Evolutionary conservation across 2,329 filamentous ascomycete genomes (phyloP), one percentile per base, ranked within the genome.

Genomic region (Cladophialophora carrionii): DNA sequence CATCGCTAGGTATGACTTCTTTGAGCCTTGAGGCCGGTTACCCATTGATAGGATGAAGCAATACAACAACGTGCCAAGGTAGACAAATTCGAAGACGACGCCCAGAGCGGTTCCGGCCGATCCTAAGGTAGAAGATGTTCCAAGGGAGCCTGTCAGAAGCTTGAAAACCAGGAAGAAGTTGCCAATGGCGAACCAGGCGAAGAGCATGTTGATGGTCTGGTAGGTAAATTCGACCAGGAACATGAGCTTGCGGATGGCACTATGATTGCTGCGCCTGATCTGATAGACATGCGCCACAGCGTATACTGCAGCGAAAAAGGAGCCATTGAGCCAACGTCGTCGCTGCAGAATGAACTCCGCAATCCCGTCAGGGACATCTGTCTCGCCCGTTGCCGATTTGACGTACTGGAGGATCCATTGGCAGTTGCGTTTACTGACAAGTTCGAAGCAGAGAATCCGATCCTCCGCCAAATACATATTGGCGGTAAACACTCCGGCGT

Each of bases 81-180:
- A 99, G 3, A 96, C 83, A 92, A 94, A 99, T 79, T 96, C 91
- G 74, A 99, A 98, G 10, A 97, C 84, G 31, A 98, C 88, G 61
- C 92, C 90, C 1, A 99, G 83, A 64, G 96, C 87, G 46, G 86
- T 86, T 61, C 95, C 95, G 9, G 87, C 87, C 4, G 85, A 88
- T 56, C 92, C 91, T 1, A 97, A 84, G 29, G 97, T 84, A 34
- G 84, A 77, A 0, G 80, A 72, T 29, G 85, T 83, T 53, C 91
- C 90, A 70, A 99, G 82, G 73, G 93, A 96, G 10, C 88, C 89
- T 0, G 94, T 98, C 70, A 99, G 82, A 75, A 99, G 98, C 78
- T 93, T 93, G 83, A 99, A 99, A 72, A 99, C 94, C 74, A 99
- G 81, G 85, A 98, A 99, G 85, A 99, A 99, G 81, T 99, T 99